Evolutionary conservation across 2,329 filamentous ascomycete genomes (phyloP), one percentile per base, ranked within the genome.

Genomic region (Pezicula rhizophila): DNA sequence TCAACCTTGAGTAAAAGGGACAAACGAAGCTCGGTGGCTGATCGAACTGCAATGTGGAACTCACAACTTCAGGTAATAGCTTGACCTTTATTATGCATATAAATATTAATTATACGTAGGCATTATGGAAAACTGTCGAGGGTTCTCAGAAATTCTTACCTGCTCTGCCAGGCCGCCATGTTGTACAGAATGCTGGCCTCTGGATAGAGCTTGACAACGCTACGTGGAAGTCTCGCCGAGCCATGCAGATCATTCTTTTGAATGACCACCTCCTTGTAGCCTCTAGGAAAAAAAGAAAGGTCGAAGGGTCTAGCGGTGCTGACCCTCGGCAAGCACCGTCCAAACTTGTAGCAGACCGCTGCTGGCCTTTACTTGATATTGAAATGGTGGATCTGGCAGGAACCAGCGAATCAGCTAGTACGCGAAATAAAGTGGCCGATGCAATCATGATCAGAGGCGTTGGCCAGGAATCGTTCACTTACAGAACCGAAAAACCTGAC

Each of bases 151-250:
- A 97, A 66, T 99, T 95, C 62, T 73, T 99, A 10, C 93, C 93
- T 12, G 93, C 91, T 47, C 79, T 90, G 17, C 82, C 87, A 17
- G 92, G 91, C n/a, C 84, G 93, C 35, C 95, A 96, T 65, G 90
- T 99, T 41, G 82, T 97, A 2, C 84, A 95, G 66, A 92, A 97
- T 66, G 95, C 90, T 4, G 87, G 89, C 1, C 80, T 86, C 42
- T 99, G 93, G 93, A 87, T 97, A 51, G 92, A 99, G 70, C 75
- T 99, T 52, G 95, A 99, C 68, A 95, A 93, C 55, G 93, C 93
- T 10, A 99, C 93, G 0, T 97, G 95, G 83, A 96, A 96, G 68
- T 89, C 92, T 4, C 78, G 87, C 55, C 78, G 93, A 38, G 84
- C 90, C 25, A 91, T 97, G 66, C 89, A 95, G 63, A 82, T 99